Evolutionary conservation across 2,329 filamentous ascomycete species (phyloP).

Genomic region (Fusarium graminum): DNA sequence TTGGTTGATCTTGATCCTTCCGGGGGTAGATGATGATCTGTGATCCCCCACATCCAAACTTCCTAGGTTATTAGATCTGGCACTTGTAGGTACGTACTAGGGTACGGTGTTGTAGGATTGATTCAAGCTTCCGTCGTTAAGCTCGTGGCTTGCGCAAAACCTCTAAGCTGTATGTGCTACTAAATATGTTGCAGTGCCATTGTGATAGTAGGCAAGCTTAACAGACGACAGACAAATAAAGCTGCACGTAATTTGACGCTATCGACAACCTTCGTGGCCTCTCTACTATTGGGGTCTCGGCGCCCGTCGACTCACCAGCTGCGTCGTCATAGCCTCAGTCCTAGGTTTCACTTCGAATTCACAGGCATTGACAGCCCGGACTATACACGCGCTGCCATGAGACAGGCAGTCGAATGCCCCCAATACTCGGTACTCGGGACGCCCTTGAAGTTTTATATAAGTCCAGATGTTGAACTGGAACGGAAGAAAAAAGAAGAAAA

Average conservation of each 20-base stretch:
- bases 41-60: conserved; percentile 6
- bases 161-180: conserved; percentile 14
- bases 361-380: not conserved
- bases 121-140: conserved; percentile 18
- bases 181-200: not conserved
- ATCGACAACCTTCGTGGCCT: not conserved
- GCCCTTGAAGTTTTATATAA: conserved; percentile 16
- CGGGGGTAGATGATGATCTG: conserved; percentile 17
- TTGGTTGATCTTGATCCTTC: not conserved
- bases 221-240: conserved; percentile 1
- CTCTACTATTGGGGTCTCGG: not conserved
- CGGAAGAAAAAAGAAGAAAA: not conserved
- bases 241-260: conserved; percentile 1
- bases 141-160: conserved; percentile 19
- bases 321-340: conserved; percentile 11
- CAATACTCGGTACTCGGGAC: conserved; percentile 19
- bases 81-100: not conserved
- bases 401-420: not conserved
- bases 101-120: conserved; percentile 1
- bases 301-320: not conserved
- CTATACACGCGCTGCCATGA: conserved; percentile 7
- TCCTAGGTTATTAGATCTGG: conserved; percentile 4
- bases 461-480: conserved; percentile 23
- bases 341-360: not conserved
- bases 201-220: not conserved